Conservation (phyloP, 164 flowering plant species). For the Chimonanthus salicifolius region DNA sequence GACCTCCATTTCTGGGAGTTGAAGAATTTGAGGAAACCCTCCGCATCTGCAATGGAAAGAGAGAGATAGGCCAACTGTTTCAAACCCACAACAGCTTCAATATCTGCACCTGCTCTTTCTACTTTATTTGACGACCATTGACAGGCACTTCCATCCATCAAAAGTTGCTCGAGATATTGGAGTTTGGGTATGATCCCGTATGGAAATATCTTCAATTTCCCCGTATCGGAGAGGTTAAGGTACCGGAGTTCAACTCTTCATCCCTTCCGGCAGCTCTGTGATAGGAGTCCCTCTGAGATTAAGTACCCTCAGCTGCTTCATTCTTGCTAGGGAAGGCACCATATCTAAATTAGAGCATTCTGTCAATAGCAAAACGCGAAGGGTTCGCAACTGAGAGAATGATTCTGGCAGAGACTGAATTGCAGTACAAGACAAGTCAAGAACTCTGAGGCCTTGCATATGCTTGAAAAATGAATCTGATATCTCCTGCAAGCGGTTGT, state of each 20-base stretch:
- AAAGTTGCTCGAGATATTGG: neutral
- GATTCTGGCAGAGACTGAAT: conserved; percentile 1
- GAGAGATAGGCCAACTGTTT: neutral
- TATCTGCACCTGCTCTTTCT: neutral
- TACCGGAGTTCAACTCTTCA: neutral
- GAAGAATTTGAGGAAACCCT: neutral
- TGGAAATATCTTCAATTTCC: neutral
- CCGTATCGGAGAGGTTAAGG: neutral
- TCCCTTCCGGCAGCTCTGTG: conserved; percentile 3
- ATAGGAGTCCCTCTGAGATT: neutral
- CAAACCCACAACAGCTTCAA: neutral
- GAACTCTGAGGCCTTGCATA: neutral
- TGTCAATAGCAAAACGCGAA: neutral
- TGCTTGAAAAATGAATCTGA: conserved; percentile 2
- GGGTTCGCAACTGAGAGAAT: neutral
- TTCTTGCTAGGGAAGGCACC: neutral
- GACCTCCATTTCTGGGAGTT: neutral
- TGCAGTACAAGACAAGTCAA: neutral
- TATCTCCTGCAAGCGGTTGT: conserved; percentile 1
- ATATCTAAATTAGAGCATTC: neutral
- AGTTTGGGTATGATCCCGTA: neutral
- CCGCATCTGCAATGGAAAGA: neutral
- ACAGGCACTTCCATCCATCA: neutral
- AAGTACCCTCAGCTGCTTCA: neutral
- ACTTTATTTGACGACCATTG: neutral